Evolutionary conservation across 805 yeast species (phyloP).

Genomic region (Geotrichum ghanense): DNA sequence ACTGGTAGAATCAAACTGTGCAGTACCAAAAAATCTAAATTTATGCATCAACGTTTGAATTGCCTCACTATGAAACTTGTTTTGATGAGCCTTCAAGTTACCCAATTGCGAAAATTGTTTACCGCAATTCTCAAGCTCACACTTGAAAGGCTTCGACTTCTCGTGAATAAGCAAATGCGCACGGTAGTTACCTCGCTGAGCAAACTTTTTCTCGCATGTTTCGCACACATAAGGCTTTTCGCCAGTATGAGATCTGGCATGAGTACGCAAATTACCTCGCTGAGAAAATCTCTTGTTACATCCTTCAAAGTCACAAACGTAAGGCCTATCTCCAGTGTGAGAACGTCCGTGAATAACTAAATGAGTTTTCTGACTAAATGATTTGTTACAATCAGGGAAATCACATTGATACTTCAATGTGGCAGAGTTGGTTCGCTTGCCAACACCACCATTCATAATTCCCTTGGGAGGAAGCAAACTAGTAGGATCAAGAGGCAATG

Average conservation of each 20-base stretch:
- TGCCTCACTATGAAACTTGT: slow-evolving; percentile 70
- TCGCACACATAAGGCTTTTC: slow-evolving; percentile 83
- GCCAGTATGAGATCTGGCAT: slow-evolving; percentile 78
- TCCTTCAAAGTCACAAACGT: slow-evolving; percentile 46
- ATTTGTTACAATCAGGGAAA: slow-evolving; percentile 50
- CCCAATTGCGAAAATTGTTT: slow-evolving; percentile 88
- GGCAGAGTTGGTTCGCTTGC: slow-evolving; percentile 36
- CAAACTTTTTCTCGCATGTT: slow-evolving; percentile 63
- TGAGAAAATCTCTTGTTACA: slow-evolving; percentile 81
- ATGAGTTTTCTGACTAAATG: slow-evolving; percentile 83
- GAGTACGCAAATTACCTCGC: slow-evolving; percentile 83
- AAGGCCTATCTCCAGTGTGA: slow-evolving; percentile 81
- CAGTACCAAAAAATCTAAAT: slow-evolving; percentile 21
- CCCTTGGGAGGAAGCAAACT: slow-evolving; percentile 20
- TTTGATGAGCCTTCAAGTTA: slow-evolving; percentile 88
- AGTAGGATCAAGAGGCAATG: slow-evolving; percentile 14
- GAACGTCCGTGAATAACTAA: slow-evolving; percentile 80
- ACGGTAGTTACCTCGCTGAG: slow-evolving; percentile 84
- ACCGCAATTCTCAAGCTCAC: slow-evolving; percentile 71
- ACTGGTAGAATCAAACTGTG: slow-evolving; percentile 6
- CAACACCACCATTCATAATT: slow-evolving; percentile 71
- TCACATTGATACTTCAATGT: slow-evolving; percentile 21
- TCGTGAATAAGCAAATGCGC: slow-evolving; percentile 81
- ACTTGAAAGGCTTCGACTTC: slow-evolving; percentile 63
- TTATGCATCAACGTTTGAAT: slow-evolving; percentile 52